Evolutionary conservation across 1,284 basidiomycete genomes (phyloP).

Genomic region (Malassezia cuniculi): DNA sequence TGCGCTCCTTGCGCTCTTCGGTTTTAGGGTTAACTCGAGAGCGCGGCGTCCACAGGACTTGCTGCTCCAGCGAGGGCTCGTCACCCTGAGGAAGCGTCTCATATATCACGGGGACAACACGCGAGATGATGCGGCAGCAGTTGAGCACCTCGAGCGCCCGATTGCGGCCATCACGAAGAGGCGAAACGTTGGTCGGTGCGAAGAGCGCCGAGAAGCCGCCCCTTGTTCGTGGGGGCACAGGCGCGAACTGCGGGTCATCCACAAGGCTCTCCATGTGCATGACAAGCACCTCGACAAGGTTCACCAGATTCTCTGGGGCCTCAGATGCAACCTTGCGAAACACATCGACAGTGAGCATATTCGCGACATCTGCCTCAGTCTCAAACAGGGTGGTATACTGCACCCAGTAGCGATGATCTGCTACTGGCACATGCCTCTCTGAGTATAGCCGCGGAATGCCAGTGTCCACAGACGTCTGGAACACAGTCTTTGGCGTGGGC

Average conservation of each 20-base stretch:
- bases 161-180: slow-evolving; percentile 18
- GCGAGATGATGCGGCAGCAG: slow-evolving; percentile 31
- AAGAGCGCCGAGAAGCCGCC: slow-evolving; percentile 10
- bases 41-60: slow-evolving; percentile 14
- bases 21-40: not conserved
- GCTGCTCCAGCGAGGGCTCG: slow-evolving; percentile 7
- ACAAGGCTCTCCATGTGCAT: slow-evolving; percentile 36
- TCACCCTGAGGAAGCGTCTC: not conserved
- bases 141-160: slow-evolving; percentile 34
- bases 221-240: slow-evolving; percentile 13
- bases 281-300: slow-evolving; percentile 29
- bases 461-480: slow-evolving; percentile 4
- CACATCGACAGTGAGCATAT: slow-evolving; percentile 24
- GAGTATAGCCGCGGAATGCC: slow-evolving; percentile 34
- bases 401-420: slow-evolving; percentile 33
- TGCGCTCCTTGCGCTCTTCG: not conserved
- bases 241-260: slow-evolving; percentile 28
- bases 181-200: slow-evolving; percentile 15
- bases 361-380: slow-evolving; percentile 26
- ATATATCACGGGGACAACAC: slow-evolving; percentile 29
- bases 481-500: slow-evolving; percentile 9
- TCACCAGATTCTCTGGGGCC: slow-evolving; percentile 35
- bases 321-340: slow-evolving; percentile 19
- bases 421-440: slow-evolving; percentile 27
- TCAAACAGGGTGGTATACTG: slow-evolving; percentile 24